These are phyloP conservation scores for Trichosanthes truncata DNA, from an alignment of 306 rosid species.

Conservation along the genomic window DNA sequence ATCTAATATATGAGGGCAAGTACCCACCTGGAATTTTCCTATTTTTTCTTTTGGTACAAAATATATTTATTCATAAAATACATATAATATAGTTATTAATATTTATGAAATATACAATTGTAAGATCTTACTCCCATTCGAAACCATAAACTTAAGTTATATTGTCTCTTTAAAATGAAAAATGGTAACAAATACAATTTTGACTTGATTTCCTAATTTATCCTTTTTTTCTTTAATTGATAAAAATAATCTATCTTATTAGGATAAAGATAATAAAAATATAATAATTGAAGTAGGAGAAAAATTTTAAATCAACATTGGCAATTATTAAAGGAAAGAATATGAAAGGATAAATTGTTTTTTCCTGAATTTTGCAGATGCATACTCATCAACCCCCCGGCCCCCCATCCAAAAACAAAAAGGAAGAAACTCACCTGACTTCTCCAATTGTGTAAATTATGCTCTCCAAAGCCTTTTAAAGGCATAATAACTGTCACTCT, in stretches of 20 bases:
- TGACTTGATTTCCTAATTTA: not conserved
- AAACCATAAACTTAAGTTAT: not conserved
- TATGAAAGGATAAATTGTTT: not conserved
- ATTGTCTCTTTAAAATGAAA: not conserved
- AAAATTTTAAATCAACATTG: not conserved
- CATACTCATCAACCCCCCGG: not conserved
- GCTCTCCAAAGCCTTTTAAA: constrained; percentile 95
- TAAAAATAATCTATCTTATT: not conserved
- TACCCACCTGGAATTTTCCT: not conserved
- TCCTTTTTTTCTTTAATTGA: not conserved
- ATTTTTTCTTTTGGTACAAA: not conserved
- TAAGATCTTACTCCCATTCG: not conserved
- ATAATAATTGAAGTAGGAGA: not conserved
- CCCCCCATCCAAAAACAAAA: not conserved
- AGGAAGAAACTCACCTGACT: constrained; percentile 56
- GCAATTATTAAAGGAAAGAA: not conserved
- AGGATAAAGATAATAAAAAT: not conserved
- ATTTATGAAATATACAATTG: not conserved
- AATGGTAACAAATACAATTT: not conserved
- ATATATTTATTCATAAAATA: not conserved
- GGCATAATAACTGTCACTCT: constrained; percentile 87
- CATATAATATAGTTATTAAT: not conserved
- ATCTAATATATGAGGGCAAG: not conserved
- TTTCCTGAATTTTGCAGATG: not conserved
- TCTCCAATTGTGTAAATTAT: constrained; percentile 91